These are phyloP conservation scores for Populus alba DNA, from an alignment of 345 rosid genomes.

Conservation along the genomic window DNA sequence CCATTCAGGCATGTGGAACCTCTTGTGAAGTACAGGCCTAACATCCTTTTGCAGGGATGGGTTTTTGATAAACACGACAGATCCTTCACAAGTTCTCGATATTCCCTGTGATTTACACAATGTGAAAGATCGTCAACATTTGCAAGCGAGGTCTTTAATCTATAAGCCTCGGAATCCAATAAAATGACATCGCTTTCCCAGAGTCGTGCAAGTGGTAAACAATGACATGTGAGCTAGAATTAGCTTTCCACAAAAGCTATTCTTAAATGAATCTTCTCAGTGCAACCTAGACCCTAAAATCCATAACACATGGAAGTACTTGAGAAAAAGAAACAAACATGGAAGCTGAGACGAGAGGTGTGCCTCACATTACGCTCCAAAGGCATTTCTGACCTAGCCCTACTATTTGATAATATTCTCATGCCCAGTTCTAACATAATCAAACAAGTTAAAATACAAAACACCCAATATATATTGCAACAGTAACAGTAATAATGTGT, in stretches of 20 bases:
- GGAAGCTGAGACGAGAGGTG: not conserved
- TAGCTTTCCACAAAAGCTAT: not conserved
- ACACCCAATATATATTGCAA: too few relatives aligned
- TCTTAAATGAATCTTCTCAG: not conserved
- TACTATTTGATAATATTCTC: not conserved
- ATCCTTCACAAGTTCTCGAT: slow-evolving; percentile 91
- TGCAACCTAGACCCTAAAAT: not conserved
- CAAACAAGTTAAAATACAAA: not conserved
- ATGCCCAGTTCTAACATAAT: not conserved
- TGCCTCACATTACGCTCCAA: not conserved
- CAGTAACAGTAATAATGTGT: not conserved
- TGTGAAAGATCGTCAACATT: not conserved
- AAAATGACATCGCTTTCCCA: not conserved
- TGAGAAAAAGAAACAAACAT: too few relatives aligned
- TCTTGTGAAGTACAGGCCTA: slow-evolving; percentile 13
- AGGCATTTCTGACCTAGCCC: not conserved
- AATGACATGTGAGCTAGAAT: not conserved
- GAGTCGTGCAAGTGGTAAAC: not conserved
- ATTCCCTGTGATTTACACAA: slow-evolving; percentile 45
- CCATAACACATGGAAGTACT: too few relatives aligned
- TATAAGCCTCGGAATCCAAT: not conserved
- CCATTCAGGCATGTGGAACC: slow-evolving; percentile 28
- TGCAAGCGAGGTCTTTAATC: not conserved
- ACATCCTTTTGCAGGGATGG: slow-evolving; percentile 13
- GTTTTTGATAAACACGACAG: slow-evolving; percentile 29